phyloP scores from a whole-genome alignment of 139 green algal species.

The Chlorella sp. region DNA sequence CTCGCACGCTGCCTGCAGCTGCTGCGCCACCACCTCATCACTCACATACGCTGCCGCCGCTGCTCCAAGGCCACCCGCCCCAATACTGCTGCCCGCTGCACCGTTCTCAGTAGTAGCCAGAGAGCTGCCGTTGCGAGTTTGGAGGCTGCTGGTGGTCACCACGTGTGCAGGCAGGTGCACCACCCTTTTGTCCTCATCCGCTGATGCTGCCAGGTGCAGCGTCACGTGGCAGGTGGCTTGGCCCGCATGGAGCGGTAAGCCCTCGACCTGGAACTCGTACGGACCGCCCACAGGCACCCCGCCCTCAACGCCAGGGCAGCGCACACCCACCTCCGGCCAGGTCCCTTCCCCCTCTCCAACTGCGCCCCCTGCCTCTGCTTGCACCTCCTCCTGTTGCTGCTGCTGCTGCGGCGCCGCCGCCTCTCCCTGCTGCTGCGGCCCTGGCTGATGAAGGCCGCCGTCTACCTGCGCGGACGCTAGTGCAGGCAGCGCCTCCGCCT shows the following conservation, averaged over 20 bases:
- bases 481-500: too few species aligned
- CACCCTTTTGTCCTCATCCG: background rate
- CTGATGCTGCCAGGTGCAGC: background rate
- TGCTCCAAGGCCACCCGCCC: background rate
- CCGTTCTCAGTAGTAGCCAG: too few species aligned
- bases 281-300: background rate
- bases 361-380: background rate
- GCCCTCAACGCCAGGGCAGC: background rate
- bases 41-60: too few species aligned
- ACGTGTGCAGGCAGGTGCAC: background rate
- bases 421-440: background rate
- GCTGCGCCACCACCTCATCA: background rate
- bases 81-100: background rate
- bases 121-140: too few species aligned
- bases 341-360: background rate
- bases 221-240: background rate
- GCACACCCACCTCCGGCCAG: background rate
- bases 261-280: background rate
- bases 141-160: background rate
- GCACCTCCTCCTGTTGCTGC: too few species aligned
- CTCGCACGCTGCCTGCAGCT: background rate
- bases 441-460: background rate
- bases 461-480: background rate
- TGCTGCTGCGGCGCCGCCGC: too few species aligned
- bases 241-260: background rate